Conservation (phyloP, 768 basidiomycete species). For the Tylopilus rubrobrunneus region DNA sequence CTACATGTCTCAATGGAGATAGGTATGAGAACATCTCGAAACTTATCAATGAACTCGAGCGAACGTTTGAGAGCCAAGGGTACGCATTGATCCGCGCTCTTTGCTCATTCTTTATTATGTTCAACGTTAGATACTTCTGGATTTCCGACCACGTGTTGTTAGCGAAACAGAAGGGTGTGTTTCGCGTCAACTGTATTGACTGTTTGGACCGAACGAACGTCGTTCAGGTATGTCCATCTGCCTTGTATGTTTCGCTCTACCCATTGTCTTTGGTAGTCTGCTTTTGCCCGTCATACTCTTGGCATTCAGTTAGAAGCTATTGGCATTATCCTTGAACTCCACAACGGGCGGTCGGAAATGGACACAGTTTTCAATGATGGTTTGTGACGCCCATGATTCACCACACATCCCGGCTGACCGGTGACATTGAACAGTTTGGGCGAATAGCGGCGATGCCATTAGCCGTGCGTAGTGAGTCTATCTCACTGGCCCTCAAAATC, state of each 20-base stretch:
- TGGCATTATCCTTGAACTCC: slow-evolving; percentile 57
- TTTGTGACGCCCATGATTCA: slow-evolving; percentile 25
- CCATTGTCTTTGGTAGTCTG: slow-evolving; percentile 54
- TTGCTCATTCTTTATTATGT: slow-evolving; percentile 1
- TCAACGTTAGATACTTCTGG: slow-evolving; percentile 68
- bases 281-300: slow-evolving; percentile 83
- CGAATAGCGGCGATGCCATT: slow-evolving; percentile 96
- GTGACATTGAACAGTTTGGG: slow-evolving; percentile 67
- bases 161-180: slow-evolving; percentile 81
- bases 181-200: slow-evolving; percentile 93
- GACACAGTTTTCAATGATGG: slow-evolving; percentile 81
- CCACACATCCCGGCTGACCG: neutral
- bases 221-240: slow-evolving; percentile 57
- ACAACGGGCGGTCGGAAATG: slow-evolving; percentile 51
- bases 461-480: slow-evolving; percentile 75
- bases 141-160: slow-evolving; percentile 64
- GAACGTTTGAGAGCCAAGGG: slow-evolving; percentile 79
- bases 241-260: neutral
- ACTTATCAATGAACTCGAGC: slow-evolving; percentile 65
- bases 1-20: slow-evolving; percentile 3
- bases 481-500: neutral
- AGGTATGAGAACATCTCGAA: slow-evolving; percentile 90
- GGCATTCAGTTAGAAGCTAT: slow-evolving; percentile 70
- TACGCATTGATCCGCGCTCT: slow-evolving; percentile 26
- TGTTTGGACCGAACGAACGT: slow-evolving; percentile 95